Conservation (phyloP, 768 basidiomycete species). For the Trichaptum fuscoviolaceum region DNA sequence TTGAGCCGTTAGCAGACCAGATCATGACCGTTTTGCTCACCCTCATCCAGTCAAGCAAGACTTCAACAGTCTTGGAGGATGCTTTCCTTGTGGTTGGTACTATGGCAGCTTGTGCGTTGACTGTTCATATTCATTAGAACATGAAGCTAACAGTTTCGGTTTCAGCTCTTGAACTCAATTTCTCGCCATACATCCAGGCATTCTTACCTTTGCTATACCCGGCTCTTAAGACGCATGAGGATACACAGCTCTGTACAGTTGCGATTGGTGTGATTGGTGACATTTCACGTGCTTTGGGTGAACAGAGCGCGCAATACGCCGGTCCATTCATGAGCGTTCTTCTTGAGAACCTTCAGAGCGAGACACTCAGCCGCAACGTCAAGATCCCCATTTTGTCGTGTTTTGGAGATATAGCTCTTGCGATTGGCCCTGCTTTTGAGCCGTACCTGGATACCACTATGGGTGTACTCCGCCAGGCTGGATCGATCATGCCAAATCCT, state of each 20-base stretch:
- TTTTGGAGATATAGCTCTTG: slow-evolving; percentile 95
- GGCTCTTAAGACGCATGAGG: slow-evolving; percentile 89
- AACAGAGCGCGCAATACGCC: slow-evolving; percentile 78
- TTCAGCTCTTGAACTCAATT: slow-evolving; percentile 68
- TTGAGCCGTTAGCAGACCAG: slow-evolving; percentile 85
- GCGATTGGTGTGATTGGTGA: slow-evolving; percentile 96
- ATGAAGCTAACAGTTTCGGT: slow-evolving; percentile 5
- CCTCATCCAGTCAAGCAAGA: slow-evolving; percentile 83
- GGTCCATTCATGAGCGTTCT: slow-evolving; percentile 88
- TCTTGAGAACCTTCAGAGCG: slow-evolving; percentile 85
- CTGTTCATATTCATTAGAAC: slow-evolving; percentile 11
- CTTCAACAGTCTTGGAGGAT: slow-evolving; percentile 92
- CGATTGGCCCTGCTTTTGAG: slow-evolving; percentile 80
- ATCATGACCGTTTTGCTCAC: slow-evolving; percentile 91
- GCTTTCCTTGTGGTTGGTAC: slow-evolving; percentile 93
- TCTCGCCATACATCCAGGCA: slow-evolving; percentile 77
- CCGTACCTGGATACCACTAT: slow-evolving; percentile 89
- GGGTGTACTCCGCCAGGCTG: slow-evolving; percentile 88
- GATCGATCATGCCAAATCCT: slow-evolving; percentile 80
- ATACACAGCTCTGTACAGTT: slow-evolving; percentile 92
- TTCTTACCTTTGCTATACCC: slow-evolving; percentile 85
- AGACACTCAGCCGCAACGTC: slow-evolving; percentile 86
- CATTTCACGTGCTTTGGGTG: slow-evolving; percentile 89
- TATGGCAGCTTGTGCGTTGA: slow-evolving; percentile 58
- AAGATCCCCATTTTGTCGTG: slow-evolving; percentile 95